Evolutionary conservation across 176 grass and related monocot genomes (phyloP).

Genomic region (Rhipidocladum racemiflorum): DNA sequence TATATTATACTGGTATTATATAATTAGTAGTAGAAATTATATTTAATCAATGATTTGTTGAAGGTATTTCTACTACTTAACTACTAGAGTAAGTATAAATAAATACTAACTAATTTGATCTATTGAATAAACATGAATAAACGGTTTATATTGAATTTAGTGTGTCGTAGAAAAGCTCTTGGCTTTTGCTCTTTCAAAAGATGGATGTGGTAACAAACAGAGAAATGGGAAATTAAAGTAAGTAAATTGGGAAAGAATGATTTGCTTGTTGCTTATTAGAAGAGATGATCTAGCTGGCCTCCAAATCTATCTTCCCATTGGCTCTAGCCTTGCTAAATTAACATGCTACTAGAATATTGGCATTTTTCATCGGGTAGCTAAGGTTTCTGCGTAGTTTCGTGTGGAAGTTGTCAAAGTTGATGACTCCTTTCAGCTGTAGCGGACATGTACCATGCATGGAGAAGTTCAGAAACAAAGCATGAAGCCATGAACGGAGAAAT

Average conservation of each 20-base stretch:
- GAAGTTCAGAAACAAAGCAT: background rate
- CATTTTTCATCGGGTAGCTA: background rate
- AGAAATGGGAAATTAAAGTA: background rate
- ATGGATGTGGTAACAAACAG: background rate
- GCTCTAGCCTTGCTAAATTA: background rate
- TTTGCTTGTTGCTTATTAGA: background rate
- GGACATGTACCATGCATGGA: background rate
- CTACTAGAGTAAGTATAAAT: too few species aligned
- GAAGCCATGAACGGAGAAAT: background rate
- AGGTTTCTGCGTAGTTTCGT: background rate
- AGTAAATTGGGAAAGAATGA: background rate
- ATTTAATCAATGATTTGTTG: too few species aligned
- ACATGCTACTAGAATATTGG: background rate
- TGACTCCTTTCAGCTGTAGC: background rate
- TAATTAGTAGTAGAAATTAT: too few species aligned
- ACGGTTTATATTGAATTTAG: too few species aligned
- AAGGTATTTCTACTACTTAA: too few species aligned
- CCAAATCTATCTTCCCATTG: background rate
- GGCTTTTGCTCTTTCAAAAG: slow-evolving; percentile 26
- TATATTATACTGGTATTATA: too few species aligned
- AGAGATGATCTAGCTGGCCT: background rate
- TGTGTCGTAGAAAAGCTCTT: too few species aligned
- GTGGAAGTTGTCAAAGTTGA: background rate
- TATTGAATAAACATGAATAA: too few species aligned
- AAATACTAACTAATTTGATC: too few species aligned